Percentiles rank a stretch among this genome's conserved stretches.
phyloP scores from a whole-genome alignment of 2,329 filamentous ascomycete species.

The Sclerotinia borealis region DNA sequence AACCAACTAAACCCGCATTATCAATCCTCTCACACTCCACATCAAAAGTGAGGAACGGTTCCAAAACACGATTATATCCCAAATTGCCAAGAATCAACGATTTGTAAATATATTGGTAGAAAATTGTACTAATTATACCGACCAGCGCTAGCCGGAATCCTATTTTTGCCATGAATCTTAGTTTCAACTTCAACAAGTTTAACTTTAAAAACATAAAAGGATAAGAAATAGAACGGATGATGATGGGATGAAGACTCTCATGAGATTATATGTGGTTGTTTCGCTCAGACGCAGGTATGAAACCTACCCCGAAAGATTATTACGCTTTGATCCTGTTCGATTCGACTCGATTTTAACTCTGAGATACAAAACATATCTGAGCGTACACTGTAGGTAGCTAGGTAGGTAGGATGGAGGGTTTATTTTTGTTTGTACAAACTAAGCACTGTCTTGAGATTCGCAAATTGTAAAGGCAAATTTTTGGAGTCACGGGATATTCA shows the following conservation, averaged over 20 bases:
- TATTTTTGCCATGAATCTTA: slow-evolving; percentile 5
- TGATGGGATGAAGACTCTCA: not conserved
- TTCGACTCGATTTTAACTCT: not conserved
- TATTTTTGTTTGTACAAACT: not conserved
- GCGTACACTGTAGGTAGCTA: not conserved
- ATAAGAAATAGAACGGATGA: not conserved
- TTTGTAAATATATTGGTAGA: slow-evolving; percentile 32
- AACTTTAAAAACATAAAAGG: no score
- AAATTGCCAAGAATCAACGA: slow-evolving; percentile 28
- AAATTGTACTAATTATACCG: slow-evolving; percentile 19
- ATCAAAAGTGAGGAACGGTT: slow-evolving; percentile 33
- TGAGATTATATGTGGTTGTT: not conserved
- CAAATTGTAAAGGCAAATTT: not conserved
- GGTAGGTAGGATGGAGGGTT: no score
- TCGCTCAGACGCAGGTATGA: not conserved
- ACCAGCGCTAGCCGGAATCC: not conserved
- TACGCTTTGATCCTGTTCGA: not conserved
- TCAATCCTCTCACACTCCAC: slow-evolving; percentile 23
- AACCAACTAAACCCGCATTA: slow-evolving; percentile 24
- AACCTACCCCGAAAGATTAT: not conserved
- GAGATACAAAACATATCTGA: not conserved
- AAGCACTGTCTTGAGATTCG: not conserved
- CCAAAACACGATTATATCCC: slow-evolving; percentile 30
- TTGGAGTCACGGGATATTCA: not conserved
- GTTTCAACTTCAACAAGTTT: no score